Evolutionary conservation across 2,329 filamentous ascomycete genomes (phyloP).

Genomic region (Botrytis squamosa): DNA sequence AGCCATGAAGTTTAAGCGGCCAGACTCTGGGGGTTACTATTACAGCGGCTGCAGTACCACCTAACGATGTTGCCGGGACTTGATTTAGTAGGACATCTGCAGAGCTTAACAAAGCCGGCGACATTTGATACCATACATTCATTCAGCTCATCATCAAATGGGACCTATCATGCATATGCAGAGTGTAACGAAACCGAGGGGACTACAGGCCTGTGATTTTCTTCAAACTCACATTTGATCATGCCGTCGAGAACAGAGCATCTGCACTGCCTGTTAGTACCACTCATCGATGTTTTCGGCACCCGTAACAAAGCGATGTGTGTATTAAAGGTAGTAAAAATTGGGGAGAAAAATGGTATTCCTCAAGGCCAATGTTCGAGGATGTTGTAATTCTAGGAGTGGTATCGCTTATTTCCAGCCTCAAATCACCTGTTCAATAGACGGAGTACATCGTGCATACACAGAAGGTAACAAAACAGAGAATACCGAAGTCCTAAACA

Average conservation of each 20-base stretch:
- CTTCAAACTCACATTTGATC: background rate
- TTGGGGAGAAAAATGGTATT: background rate
- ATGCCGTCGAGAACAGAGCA: background rate
- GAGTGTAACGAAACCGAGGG: too few species aligned
- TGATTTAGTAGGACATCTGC: background rate
- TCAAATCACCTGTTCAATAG: background rate
- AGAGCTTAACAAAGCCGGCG: background rate
- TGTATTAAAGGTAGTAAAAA: background rate
- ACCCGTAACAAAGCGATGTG: background rate
- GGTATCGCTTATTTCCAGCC: background rate
- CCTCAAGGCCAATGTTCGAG: background rate
- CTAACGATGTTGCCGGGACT: background rate
- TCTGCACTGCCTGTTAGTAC: background rate
- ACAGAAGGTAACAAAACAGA: background rate
- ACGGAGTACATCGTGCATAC: background rate
- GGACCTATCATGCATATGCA: too few species aligned
- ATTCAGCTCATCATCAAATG: background rate
- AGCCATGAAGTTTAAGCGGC: fast-evolving
- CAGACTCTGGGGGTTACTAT: too few species aligned
- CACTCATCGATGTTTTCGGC: background rate
- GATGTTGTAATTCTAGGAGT: background rate
- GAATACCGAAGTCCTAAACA: background rate
- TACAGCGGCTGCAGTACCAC: background rate
- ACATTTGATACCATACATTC: background rate
- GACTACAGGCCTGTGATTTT: background rate